Evolutionary conservation across 164 flowering plant genomes (phyloP).

Genomic region (Santalum album): DNA sequence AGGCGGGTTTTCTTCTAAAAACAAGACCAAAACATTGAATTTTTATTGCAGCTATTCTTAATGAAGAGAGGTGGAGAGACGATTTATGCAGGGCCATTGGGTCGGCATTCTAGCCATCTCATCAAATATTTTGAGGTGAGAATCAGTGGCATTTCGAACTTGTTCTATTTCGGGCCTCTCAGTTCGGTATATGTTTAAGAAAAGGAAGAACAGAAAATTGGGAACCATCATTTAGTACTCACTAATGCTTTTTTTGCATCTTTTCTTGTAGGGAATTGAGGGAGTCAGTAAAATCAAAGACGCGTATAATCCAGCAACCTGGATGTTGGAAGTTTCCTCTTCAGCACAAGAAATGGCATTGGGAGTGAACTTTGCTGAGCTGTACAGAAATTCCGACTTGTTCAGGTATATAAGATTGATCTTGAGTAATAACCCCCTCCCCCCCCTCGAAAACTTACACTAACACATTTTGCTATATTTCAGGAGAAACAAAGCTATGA

Average conservation of each 20-base stretch:
- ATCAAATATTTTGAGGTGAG: slow-evolving; percentile 32
- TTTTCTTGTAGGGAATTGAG: slow-evolving; percentile 12
- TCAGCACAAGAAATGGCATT: slow-evolving; percentile 22
- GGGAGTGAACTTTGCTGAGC: slow-evolving; percentile 25
- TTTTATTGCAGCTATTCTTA: slow-evolving; percentile 20
- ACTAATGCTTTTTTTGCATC: neutral
- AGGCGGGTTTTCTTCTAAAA: neutral
- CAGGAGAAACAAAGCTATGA: slow-evolving; percentile 42
- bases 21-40: neutral
- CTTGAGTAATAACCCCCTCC: too few relatives aligned
- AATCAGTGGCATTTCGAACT: neutral
- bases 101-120: slow-evolving; percentile 22
- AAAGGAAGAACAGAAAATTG: neutral
- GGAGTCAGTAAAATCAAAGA: slow-evolving; percentile 25
- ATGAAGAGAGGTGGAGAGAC: slow-evolving; percentile 37
- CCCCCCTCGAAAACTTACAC: too few relatives aligned
- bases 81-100: slow-evolving; percentile 29
- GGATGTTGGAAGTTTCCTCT: slow-evolving; percentile 31
- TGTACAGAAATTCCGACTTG: slow-evolving; percentile 28
- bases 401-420: too few relatives aligned
- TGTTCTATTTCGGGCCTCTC: too few relatives aligned
- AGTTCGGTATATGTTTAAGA: neutral
- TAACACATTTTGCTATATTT: slow-evolving; percentile 1
- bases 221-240: neutral
- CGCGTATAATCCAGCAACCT: slow-evolving; percentile 27